Percentiles rank a stretch among this genome's conserved stretches.
These are phyloP conservation scores for Groenewaldozyma sp. DNA, from an alignment of 1,139 yeast genomes.

Conservation along the genomic window DNA sequence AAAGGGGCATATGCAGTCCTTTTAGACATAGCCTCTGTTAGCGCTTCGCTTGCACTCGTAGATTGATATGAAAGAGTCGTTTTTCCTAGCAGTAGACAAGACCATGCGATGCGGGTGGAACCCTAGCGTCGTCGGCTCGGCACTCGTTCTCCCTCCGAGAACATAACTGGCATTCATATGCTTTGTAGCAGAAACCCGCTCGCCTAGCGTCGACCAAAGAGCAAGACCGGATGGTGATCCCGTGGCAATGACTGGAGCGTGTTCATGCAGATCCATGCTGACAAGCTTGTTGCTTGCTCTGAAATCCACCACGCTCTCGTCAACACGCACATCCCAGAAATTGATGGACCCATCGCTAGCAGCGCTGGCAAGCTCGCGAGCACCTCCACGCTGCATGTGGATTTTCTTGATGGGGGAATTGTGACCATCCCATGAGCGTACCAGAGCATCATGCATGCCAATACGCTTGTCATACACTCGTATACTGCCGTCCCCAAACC, in stretches of 20 bases:
- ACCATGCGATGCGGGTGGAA: constrained; percentile 96
- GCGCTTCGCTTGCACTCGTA: constrained; percentile 2
- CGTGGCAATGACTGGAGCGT: constrained; percentile 86
- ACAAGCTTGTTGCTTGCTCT: constrained; percentile 35
- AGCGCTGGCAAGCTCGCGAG: constrained; percentile 76
- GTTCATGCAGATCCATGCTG: constrained; percentile 74
- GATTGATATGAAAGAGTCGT: not conserved
- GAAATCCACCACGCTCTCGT: constrained; percentile 59
- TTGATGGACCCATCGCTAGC: constrained; percentile 75
- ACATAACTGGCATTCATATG: constrained; percentile 32
- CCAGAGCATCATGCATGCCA: constrained; percentile 80
- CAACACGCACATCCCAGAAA: constrained; percentile 79
- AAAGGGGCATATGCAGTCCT: no score
- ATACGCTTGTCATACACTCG: constrained; percentile 86
- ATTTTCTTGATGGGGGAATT: constrained; percentile 64
- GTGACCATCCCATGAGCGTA: constrained; percentile 63
- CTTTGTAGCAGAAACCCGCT: constrained; percentile 42
- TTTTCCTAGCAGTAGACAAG: constrained; percentile 55
- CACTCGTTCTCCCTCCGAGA: constrained; percentile 36
- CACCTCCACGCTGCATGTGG: constrained; percentile 96
- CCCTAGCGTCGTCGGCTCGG: constrained; percentile 45
- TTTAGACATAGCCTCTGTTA: not conserved
- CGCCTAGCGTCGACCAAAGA: constrained; percentile 83
- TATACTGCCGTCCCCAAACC: constrained; percentile 87
- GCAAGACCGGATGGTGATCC: constrained; percentile 69